Evolutionary conservation across 805 yeast genomes (phyloP).

Genomic region (Candida cerambycidarum): DNA sequence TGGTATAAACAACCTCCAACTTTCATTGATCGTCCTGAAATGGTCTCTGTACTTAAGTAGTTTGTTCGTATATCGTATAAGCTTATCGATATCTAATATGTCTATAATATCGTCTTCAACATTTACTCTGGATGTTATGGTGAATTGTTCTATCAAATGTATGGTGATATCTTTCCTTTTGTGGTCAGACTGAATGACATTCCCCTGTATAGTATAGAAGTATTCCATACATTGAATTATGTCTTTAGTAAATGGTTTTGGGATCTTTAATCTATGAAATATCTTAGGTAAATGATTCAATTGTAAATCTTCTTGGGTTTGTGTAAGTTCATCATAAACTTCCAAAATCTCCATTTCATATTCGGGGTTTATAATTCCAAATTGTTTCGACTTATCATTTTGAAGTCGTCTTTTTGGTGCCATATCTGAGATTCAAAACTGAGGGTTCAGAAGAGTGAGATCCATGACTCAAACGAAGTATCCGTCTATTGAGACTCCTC

Average conservation of each 20-base stretch:
- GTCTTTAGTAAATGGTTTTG: constrained; percentile 32
- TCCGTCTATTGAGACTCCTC: constrained; percentile 35
- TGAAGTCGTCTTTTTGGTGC: constrained; percentile 9
- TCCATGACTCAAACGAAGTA: constrained; percentile 5
- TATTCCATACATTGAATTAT: constrained; percentile 30
- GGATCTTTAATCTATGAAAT: constrained; percentile 27
- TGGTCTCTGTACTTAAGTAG: constrained; percentile 35
- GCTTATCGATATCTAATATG: constrained; percentile 41
- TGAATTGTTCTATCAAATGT: constrained; percentile 15
- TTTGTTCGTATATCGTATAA: constrained; percentile 25
- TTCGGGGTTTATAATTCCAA: constrained; percentile 17
- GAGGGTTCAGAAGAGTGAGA: too few species aligned
- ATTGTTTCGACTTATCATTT: constrained; percentile 11
- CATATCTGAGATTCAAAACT: too few species aligned
- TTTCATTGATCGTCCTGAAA: constrained; percentile 23
- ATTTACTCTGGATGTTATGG: constrained; percentile 23
- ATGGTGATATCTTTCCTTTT: constrained; percentile 13
- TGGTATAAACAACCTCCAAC: constrained; percentile 35
- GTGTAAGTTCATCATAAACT: constrained; percentile 25
- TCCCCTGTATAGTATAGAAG: constrained; percentile 25
- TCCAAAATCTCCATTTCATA: constrained; percentile 39
- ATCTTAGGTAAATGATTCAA: constrained; percentile 26
- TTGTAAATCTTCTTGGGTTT: constrained; percentile 25
- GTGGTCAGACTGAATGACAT: not conserved
- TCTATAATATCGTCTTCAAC: constrained; percentile 29